Base-by-base conservation (phyloP, 495 filamentous ascomycete species). In the Parmelia sp. region DNA sequence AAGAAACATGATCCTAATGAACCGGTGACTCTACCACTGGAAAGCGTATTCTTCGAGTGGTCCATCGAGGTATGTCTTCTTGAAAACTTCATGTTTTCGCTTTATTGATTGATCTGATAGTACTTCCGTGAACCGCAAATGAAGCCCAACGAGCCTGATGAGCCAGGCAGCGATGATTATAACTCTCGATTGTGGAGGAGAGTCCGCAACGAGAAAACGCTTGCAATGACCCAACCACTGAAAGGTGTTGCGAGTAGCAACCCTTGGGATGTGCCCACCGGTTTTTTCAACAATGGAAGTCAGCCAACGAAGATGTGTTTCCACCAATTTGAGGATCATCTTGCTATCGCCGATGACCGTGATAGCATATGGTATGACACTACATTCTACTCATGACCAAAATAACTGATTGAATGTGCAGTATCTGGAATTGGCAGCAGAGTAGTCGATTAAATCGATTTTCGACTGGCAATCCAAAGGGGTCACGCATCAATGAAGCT, bases 61-160 rank as follows among this genome's bases (percentile, higher is more conserved):
- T 95, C 92, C 1, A 92, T 91, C 66, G 93, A 97, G 80, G 83
- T 85, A 80, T 74, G 66, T 70, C 42, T 37, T 19, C 31, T 31
- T 10, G 21, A 29, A 25, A 40, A 6, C 12, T 1, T 47, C 33
- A 56, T 15, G 14, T 33, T 42, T 23, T 25, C n/a, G 61, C 56
- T 65, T 37, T 66, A 57, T 56, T 47, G n/a, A 40, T 47, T 82
- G 31, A 81, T 71, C 35, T 19, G 42, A 37, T 68, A 86, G 78
- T 97, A 99, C 73, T 99, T 97, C 83, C 90, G 94, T 51, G 92
- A 99, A 74, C 95, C 95, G 49, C 94, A 99, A 75, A 99, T 99
- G 94, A 94, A 93, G 71, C 87, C 90, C 19, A 90, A 88, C 60
- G 94, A 99, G 69, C 89, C 92, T 33, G 94, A 99, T 65, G 94